Base-by-base conservation (phyloP, 192 early-diverging fungal genomes). In the Podila epicladia region DNA sequence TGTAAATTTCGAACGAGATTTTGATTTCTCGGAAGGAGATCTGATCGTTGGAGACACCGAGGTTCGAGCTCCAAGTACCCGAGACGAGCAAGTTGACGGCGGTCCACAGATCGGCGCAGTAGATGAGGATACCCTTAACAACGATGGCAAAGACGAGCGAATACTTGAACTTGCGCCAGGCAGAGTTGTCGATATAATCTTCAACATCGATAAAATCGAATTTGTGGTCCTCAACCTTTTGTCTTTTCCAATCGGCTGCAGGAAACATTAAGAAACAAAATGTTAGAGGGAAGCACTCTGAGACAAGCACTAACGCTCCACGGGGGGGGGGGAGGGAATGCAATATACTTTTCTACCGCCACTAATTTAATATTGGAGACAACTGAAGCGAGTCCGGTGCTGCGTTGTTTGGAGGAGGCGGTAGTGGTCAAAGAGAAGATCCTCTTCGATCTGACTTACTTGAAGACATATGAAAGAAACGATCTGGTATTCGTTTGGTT, bases 141-240 rank as follows among this genome's bases (percentile, higher is more conserved):
- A 93, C 86, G 33, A 85, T 76, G 17, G 91, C 69, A 73, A 90
- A 93, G 50, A 94, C 71, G 28, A 86, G 60, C 28, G 80, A 63
- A 58, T 94, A 93, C 49, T 73, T 67, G 35, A 91, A 69, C 35
- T 83, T 80, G 9, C 71, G 57, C 67, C 71, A 69, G 50, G 82
- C 85, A 3, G 73, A 84, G 3, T 67, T 71, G 37, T 86, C 75
- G n/a, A 83, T 37, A 85, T 93, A 95, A 67, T 94, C 92, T 15
- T 94, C 89, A 13, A 94, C 86, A 67, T 96, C 92, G 61, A 96
- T 86, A 76, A 91, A 94, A 84, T 95, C 94, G 74, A 95, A 96
- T 82, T 94, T 95, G 85, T 95, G 93, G 83, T 95, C 95, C 65
- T 85, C 67, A 15, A 94, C 89, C 51, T 90, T 84, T 73, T 94